A percentile compares a stretch with the other conserved stretches of the same genome.
Evolutionary conservation across 2,329 filamentous ascomycete genomes (phyloP).

Genomic region (Ophiostoma pallidulum): DNA sequence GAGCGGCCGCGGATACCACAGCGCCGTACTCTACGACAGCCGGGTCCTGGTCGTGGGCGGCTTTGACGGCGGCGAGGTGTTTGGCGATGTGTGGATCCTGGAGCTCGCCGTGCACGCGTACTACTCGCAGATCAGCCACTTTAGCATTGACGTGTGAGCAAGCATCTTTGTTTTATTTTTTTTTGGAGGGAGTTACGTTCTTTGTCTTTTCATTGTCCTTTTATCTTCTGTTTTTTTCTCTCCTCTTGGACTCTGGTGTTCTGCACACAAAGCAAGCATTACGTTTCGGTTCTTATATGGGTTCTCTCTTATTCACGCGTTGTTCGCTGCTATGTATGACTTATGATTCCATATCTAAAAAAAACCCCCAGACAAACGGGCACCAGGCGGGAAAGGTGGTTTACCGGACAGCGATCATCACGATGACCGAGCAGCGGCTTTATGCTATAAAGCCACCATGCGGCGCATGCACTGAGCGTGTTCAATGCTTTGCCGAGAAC

Average conservation of each 20-base stretch:
- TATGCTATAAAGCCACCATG: too few species aligned
- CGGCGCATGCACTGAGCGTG: too few species aligned
- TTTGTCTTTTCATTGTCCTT: background rate
- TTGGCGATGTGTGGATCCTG: slow-evolving; percentile 57
- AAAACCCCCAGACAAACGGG: too few species aligned
- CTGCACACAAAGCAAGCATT: too few species aligned
- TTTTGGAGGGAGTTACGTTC: background rate
- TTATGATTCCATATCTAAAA: too few species aligned
- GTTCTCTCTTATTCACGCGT: too few species aligned
- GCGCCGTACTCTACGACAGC: slow-evolving; percentile 55
- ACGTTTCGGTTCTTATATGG: background rate
- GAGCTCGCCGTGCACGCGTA: slow-evolving; percentile 63
- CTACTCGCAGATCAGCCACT: slow-evolving; percentile 65
- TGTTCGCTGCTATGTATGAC: too few species aligned
- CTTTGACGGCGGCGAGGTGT: slow-evolving; percentile 59
- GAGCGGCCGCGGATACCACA: slow-evolving; percentile 57
- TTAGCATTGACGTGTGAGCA: slow-evolving; percentile 54
- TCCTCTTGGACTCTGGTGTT: background rate
- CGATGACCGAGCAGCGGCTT: too few species aligned
- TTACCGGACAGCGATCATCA: too few species aligned
- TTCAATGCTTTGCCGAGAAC: too few species aligned
- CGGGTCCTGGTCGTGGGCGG: slow-evolving; percentile 56
- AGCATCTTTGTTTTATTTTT: background rate
- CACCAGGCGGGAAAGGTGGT: too few species aligned
- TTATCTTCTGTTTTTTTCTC: background rate